These are phyloP conservation scores for Sporothrix pseudoabietina DNA, from an alignment of 2,329 filamentous ascomycete genomes.

Conservation along the genomic window DNA sequence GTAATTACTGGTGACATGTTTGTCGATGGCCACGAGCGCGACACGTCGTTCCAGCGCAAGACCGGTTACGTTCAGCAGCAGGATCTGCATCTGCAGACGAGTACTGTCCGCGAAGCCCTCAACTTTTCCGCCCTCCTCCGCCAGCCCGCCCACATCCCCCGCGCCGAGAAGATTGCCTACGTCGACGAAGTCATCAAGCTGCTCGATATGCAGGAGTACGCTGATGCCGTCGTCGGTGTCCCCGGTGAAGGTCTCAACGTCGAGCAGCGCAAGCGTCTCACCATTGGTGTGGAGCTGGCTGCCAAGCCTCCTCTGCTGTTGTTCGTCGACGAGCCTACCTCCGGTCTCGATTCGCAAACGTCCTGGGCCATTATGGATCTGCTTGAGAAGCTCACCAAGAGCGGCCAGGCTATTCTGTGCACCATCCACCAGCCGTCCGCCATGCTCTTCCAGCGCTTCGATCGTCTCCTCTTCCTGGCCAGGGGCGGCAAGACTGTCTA, in stretches of 20 bases:
- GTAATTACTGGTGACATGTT: constrained; percentile 84
- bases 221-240: constrained; percentile 87
- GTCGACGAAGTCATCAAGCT: constrained; percentile 91
- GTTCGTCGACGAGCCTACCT: constrained; percentile 94
- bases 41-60: constrained; percentile 85
- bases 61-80: constrained; percentile 92
- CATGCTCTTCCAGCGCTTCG: constrained; percentile 90
- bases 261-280: constrained; percentile 73
- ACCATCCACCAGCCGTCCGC: constrained; percentile 97
- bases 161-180: constrained; percentile 80
- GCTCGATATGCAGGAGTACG: constrained; percentile 86
- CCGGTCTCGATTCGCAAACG: constrained; percentile 88
- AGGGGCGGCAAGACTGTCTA: constrained; percentile 78
- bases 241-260: constrained; percentile 82
- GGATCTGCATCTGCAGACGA: constrained; percentile 84
- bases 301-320: constrained; percentile 87
- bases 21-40: constrained; percentile 65
- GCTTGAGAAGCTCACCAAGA: constrained; percentile 84
- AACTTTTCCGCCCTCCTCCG: constrained; percentile 84
- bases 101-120: constrained; percentile 85
- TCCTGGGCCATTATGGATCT: constrained; percentile 90
- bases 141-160: constrained; percentile 73
- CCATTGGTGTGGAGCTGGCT: constrained; percentile 77
- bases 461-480: constrained; percentile 77
- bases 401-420: constrained; percentile 90